Conservation (phyloP, 306 rosid genomes). For the Medicago arabica region DNA sequence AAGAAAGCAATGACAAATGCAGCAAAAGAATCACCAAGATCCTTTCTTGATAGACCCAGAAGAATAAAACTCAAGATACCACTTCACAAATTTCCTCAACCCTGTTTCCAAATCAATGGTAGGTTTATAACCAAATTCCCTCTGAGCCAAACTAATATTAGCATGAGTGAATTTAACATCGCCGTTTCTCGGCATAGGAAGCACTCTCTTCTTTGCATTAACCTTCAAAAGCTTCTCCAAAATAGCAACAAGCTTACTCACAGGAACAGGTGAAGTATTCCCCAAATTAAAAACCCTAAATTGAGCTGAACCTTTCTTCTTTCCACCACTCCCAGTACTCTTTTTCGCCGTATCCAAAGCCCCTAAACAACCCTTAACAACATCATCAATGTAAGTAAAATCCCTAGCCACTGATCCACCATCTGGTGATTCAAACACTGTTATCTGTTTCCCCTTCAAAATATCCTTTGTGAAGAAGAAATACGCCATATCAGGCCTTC, state of each 20-base stretch:
- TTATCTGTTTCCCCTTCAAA: slow-evolving; percentile 68
- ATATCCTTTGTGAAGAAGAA: slow-evolving; percentile 81
- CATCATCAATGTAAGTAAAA: slow-evolving; percentile 85
- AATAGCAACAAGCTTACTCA: slow-evolving; percentile 70
- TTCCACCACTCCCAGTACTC: slow-evolving; percentile 89
- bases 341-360: slow-evolving; percentile 84
- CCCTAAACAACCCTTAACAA: slow-evolving; percentile 78
- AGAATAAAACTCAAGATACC: slow-evolving; percentile 69
- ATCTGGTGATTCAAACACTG: slow-evolving; percentile 67
- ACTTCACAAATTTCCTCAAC: slow-evolving; percentile 76
- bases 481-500: slow-evolving; percentile 95
- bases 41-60: slow-evolving; percentile 56
- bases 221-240: slow-evolving; percentile 84
- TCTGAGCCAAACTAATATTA: slow-evolving; percentile 71
- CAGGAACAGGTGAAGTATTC: slow-evolving; percentile 84
- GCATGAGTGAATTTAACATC: slow-evolving; percentile 90
- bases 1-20: slow-evolving; percentile 24
- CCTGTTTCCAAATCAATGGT: slow-evolving; percentile 77
- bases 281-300: slow-evolving; percentile 82
- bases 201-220: slow-evolving; percentile 71
- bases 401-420: slow-evolving; percentile 82
- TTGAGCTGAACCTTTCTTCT: slow-evolving; percentile 80
- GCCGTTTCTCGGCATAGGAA: slow-evolving; percentile 83
- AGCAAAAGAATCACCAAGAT: slow-evolving; percentile 62
- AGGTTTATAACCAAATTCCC: slow-evolving; percentile 76